These are phyloP conservation scores for Metschnikowia dekortorum DNA, from an alignment of 805 yeast species.

Conservation along the genomic window DNA sequence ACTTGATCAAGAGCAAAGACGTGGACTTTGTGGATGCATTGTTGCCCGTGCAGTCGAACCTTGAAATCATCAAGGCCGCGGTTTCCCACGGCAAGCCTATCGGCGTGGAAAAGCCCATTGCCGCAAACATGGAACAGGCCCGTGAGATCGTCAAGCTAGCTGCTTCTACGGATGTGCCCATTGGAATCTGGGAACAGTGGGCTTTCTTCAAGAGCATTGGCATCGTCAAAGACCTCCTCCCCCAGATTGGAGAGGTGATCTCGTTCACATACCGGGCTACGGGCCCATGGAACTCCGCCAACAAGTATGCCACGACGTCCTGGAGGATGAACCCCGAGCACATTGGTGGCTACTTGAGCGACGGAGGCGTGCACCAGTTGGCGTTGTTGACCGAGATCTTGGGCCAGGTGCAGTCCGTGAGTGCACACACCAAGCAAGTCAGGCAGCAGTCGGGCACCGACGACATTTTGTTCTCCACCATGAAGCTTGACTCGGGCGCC, in stretches of 20 bases:
- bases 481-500: conserved; percentile 54
- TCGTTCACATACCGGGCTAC: conserved; percentile 72
- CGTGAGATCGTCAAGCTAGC: conserved; percentile 68
- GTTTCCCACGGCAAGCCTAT: conserved; percentile 73
- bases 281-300: conserved; percentile 60
- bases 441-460: conserved; percentile 75
- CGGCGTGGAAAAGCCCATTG: conserved; percentile 85
- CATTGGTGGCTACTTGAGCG: conserved; percentile 87
- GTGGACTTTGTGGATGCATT: conserved; percentile 80
- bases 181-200: conserved; percentile 85
- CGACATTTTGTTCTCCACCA: conserved; percentile 72
- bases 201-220: conserved; percentile 59
- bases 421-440: conserved; percentile 75
- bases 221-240: conserved; percentile 50
- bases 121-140: conserved; percentile 81
- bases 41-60: conserved; percentile 82
- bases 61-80: conserved; percentile 64
- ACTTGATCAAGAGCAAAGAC: conserved; percentile 58
- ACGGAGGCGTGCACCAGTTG: conserved; percentile 95
- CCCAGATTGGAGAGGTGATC: conserved; percentile 67
- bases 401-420: conserved; percentile 66
- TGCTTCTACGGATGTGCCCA: conserved; percentile 57
- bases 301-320: conserved; percentile 61
- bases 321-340: conserved; percentile 94
- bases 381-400: conserved; percentile 79